These are phyloP conservation scores for Plasmodium gallinaceum DNA, from an alignment of 169 alveolate species.

Conservation along the genomic window DNA sequence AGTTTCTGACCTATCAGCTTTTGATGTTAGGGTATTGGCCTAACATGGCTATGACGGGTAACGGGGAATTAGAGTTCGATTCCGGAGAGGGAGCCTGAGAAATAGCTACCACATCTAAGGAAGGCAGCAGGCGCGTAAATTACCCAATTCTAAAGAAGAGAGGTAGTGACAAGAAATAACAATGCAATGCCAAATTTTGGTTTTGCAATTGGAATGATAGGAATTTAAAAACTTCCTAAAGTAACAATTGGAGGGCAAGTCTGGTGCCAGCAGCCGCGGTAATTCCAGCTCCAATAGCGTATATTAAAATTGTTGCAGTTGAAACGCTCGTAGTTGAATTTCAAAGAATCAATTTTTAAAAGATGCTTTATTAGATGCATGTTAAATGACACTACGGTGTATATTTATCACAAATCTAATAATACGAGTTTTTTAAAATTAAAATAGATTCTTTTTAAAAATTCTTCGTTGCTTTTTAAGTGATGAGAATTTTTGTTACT, in stretches of 20 bases:
- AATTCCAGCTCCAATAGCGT: conserved; percentile 95
- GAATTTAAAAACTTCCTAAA: conserved; percentile 86
- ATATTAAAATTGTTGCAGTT: conserved; percentile 94
- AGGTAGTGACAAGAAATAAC: conserved; percentile 96
- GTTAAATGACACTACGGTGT: background rate
- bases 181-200: conserved; percentile 86
- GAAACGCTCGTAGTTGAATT: conserved; percentile 91
- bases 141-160: conserved; percentile 96
- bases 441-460: conserved; percentile 35
- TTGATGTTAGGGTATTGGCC: conserved; percentile 94
- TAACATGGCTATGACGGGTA: conserved; percentile 95
- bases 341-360: conserved; percentile 30
- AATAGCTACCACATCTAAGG: conserved; percentile 97
- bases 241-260: conserved; percentile 94
- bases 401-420: background rate
- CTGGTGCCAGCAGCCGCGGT: conserved; percentile 97
- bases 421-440: conserved; percentile 2
- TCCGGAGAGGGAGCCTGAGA: conserved; percentile 98
- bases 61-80: conserved; percentile 97
- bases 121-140: conserved; percentile 97
- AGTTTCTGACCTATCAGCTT: conserved; percentile 83
- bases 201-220: conserved; percentile 93
- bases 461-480: conserved; percentile 4
- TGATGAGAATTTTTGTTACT: conserved; percentile 70
- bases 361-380: background rate